Evolutionary conservation across 2,329 filamentous ascomycete genomes (phyloP).

Genomic region (Chlorencoelia australis): DNA sequence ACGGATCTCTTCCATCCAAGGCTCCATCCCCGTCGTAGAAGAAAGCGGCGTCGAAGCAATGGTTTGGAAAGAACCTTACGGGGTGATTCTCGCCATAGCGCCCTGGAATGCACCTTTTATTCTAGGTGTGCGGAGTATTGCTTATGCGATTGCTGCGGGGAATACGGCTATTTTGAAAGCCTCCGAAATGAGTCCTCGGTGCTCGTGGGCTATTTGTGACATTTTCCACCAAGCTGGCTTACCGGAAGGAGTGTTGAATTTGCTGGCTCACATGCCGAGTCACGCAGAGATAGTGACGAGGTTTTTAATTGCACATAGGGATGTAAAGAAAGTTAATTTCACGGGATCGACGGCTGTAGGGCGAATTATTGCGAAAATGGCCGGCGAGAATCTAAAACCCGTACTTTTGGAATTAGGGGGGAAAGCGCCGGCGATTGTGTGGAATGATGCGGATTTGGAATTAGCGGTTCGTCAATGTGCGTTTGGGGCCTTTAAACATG

Average conservation of each 20-base stretch:
- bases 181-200: conserved; percentile 56
- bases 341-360: conserved; percentile 70
- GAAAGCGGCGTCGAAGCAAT: conserved; percentile 48
- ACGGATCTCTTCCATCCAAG: conserved; percentile 28
- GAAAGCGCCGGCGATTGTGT: conserved; percentile 69
- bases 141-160: conserved; percentile 62
- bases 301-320: conserved; percentile 54
- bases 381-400: conserved; percentile 68
- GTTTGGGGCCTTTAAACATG: conserved; percentile 61
- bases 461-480: conserved; percentile 59
- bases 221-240: conserved; percentile 66
- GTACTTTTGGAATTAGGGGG: conserved; percentile 74
- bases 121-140: conserved; percentile 43
- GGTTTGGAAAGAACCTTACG: conserved; percentile 65
- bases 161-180: conserved; percentile 69
- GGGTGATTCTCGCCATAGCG: conserved; percentile 68
- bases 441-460: conserved; percentile 69
- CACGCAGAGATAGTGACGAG: conserved; percentile 59
- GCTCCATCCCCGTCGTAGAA: conserved; percentile 27
- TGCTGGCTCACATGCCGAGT: conserved; percentile 55
- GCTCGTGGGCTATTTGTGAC: conserved; percentile 50
- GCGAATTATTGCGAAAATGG: conserved; percentile 57
- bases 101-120: conserved; percentile 62
- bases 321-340: conserved; percentile 75
- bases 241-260: conserved; percentile 63